Percentiles rank a stretch among this genome's conserved stretches.
These are phyloP conservation scores for Colletotrichum filicis DNA, from an alignment of 2,329 filamentous ascomycete genomes.

Conservation along the genomic window DNA sequence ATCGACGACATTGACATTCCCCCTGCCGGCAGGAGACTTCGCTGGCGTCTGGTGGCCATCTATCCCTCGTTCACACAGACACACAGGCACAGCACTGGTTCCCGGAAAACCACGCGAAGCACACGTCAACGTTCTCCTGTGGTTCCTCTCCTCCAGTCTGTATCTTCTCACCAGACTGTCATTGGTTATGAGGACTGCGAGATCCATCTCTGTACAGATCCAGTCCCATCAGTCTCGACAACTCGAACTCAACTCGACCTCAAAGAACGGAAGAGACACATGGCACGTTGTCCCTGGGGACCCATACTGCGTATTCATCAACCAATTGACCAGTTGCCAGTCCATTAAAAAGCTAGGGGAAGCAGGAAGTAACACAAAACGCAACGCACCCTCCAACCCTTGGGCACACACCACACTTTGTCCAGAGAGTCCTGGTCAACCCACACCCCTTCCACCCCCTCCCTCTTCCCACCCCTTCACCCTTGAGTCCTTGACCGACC, in stretches of 20 bases:
- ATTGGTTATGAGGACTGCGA: neutral
- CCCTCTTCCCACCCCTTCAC: neutral
- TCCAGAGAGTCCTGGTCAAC: neutral
- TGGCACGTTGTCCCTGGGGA: neutral
- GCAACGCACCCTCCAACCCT: neutral
- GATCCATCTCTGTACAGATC: neutral
- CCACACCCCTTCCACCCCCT: conserved; percentile 12
- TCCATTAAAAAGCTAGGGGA: neutral
- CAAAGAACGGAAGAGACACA: neutral
- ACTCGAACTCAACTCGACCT: neutral
- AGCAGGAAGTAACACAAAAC: conserved; percentile 2
- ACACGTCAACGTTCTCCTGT: neutral
- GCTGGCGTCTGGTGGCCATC: neutral
- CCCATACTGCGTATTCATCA: neutral
- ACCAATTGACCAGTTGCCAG: neutral
- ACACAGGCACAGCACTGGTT: neutral
- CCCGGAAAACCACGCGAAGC: neutral
- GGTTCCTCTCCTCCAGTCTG: neutral
- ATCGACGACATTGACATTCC: conserved; percentile 32
- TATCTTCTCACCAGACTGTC: neutral
- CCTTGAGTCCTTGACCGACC: neutral
- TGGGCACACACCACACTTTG: neutral
- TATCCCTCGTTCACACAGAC: neutral
- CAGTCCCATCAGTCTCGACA: neutral
- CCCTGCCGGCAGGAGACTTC: conserved; percentile 17